Conservation (phyloP, 306 rosid species). For the Quercus bicolor region DNA sequence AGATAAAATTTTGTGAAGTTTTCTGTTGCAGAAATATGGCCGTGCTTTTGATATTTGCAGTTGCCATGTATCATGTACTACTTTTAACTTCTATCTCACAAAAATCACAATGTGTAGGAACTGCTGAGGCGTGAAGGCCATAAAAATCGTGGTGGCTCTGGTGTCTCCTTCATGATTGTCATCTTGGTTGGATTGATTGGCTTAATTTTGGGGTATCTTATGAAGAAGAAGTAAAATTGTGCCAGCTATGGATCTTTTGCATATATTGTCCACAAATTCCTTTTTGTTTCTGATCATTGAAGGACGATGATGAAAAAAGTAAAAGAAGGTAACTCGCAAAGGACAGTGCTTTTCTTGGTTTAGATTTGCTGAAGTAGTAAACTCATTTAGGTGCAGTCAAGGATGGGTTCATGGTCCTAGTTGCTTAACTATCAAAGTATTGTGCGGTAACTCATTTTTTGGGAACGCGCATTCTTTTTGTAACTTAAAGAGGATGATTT, state of each 20-base stretch:
- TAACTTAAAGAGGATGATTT: conserved; percentile 43
- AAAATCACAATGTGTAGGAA: conserved; percentile 48
- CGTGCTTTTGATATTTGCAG: neutral
- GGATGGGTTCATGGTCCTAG: conserved; percentile 17
- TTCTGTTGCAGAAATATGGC: neutral
- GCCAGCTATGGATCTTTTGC: conserved; percentile 15
- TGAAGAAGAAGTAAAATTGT: conserved; percentile 54
- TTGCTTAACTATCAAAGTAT: conserved; percentile 34
- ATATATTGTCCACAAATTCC: conserved; percentile 28
- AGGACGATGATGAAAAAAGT: conserved; percentile 40
- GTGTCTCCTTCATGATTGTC: conserved; percentile 57
- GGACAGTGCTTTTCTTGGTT: conserved; percentile 28
- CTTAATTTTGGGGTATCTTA: conserved; percentile 65
- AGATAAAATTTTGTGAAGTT: neutral
- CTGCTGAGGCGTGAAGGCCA: conserved; percentile 65
- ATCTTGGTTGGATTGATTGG: conserved; percentile 65
- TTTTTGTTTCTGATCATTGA: conserved; percentile 34
- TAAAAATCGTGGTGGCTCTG: conserved; percentile 47
- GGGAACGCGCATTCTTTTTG: conserved; percentile 62
- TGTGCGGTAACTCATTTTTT: conserved; percentile 43
- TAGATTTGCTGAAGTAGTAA: conserved; percentile 49
- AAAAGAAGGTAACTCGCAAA: conserved; percentile 38
- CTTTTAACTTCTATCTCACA: neutral
- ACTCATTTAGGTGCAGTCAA: conserved; percentile 37
- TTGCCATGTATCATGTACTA: neutral